Evolutionary conservation across 176 grass and related monocot genomes (phyloP).

Genomic region (Rhynchospora tenuis): DNA sequence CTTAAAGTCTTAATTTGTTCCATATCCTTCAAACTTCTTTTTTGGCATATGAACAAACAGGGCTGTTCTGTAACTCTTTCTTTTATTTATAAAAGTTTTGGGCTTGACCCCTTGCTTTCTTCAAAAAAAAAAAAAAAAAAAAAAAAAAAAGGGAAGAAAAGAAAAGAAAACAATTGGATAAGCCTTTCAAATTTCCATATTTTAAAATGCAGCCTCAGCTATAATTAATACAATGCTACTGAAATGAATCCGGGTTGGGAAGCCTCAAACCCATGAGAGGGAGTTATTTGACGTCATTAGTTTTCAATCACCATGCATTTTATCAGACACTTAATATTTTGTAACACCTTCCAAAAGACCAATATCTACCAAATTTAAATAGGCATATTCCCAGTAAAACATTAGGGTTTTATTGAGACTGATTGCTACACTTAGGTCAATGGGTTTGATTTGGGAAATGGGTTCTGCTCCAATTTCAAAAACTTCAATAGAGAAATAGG

Average conservation of each 20-base stretch:
- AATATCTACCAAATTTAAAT: constrained; percentile 5
- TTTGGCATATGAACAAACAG: constrained; percentile 90
- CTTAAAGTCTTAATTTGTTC: constrained; percentile 38
- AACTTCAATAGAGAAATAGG: neutral
- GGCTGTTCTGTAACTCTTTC: constrained; percentile 44
- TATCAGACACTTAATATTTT: constrained; percentile 26
- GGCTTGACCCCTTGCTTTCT: no score
- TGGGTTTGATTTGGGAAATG: neutral
- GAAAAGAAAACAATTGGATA: no score
- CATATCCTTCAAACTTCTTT: constrained; percentile 40
- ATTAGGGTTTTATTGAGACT: neutral
- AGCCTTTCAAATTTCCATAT: no score
- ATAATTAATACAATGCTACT: constrained; percentile 44
- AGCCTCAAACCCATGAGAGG: no score
- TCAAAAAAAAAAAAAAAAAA: no score
- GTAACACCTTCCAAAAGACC: neutral
- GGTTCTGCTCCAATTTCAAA: neutral
- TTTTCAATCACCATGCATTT: constrained; percentile 30
- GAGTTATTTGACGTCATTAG: no score
- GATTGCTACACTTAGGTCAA: neutral
- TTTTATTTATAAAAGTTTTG: no score
- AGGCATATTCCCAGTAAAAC: no score
- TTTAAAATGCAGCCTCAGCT: no score
- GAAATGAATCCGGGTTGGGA: constrained; percentile 46
- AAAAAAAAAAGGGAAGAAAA: no score